Evolutionary conservation across 2,329 filamentous ascomycete genomes (phyloP), one percentile per base, ranked within the genome.

Genomic region (Ceratocystis cubensis): DNA sequence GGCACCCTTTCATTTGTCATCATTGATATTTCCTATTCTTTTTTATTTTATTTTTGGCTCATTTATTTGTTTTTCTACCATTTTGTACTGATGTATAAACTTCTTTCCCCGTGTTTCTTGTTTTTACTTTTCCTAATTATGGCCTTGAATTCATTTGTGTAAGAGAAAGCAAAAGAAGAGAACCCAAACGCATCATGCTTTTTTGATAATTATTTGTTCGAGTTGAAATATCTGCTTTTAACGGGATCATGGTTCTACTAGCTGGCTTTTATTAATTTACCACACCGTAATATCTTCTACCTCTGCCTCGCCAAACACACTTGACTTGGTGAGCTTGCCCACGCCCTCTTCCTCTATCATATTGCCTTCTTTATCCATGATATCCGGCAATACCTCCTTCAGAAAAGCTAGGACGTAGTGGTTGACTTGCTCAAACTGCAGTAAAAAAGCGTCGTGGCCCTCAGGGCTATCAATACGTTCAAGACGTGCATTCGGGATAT

Each of bases 351-450:
- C 79, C 66, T 77, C 77, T 28, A 77, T 79, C 33, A 73, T 73
- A 46, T 74, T 76, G 1, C 80, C 82, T 25, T 83, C 79, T 71
- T 79, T 83, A 45, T 76, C 78, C 92, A 97, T 96, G 70, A 99
- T 93, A 70, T 96, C 89, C 0, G 91, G 90, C 37, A 99, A 75
- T 2, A 88, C 85, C 71, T 93, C 86, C 67, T 86, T 83, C 75
- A 99, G 79, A 74, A 99, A 99, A 1, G 83, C 84, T 20, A 96
- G 77, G 63, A 96, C 85, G 73, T 96, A 90, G 41, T 80, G 81
- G 76, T 99, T 99, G 68, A 97, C 94, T 77, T 97, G 93, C 78
- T 96, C 91, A 73, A 99, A 99, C 75, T 99, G 93, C 65, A 99
- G 78, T 72, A 99, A 76, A 75, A 99, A 99, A 0, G 94, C 94